Evolutionary conservation across 2,329 filamentous ascomycete genomes (phyloP).

Genomic region (Claviceps fusiformis): DNA sequence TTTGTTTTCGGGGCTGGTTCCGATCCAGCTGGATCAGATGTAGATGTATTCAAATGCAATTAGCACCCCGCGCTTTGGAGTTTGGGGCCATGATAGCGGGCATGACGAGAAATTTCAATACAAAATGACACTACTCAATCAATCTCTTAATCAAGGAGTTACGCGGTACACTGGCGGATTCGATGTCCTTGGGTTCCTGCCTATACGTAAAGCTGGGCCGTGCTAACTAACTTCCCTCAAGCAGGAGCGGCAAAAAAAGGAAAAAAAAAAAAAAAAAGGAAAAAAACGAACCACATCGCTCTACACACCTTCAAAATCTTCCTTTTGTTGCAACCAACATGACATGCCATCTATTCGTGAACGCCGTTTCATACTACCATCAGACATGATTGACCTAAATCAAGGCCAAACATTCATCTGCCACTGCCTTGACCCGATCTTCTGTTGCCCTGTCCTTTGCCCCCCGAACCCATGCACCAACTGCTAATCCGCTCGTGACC

Average conservation of each 20-base stretch:
- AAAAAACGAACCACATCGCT: not conserved
- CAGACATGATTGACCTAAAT: not conserved
- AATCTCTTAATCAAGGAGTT: not conserved
- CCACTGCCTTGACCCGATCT: slow-evolving; percentile 32
- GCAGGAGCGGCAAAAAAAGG: not conserved
- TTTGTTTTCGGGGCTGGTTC: not conserved
- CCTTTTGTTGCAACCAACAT: not conserved
- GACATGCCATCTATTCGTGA: not conserved
- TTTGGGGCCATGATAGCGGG: not conserved
- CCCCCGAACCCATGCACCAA: slow-evolving; percentile 25
- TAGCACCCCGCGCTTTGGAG: not conserved
- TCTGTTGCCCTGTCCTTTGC: slow-evolving; percentile 32
- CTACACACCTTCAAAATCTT: not conserved
- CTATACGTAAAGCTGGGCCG: not conserved
- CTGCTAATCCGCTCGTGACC: slow-evolving; percentile 28
- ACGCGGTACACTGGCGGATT: not conserved
- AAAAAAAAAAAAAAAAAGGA: not conserved
- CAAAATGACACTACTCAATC: not conserved
- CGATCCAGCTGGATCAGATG: not conserved
- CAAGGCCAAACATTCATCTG: slow-evolving; percentile 27
- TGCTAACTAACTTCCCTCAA: too few relatives aligned
- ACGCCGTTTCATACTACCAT: not conserved
- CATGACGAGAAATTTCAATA: not conserved
- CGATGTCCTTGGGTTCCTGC: not conserved
- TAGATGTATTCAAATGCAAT: not conserved